A percentile compares a stretch with the other conserved stretches of the same genome.
Evolutionary conservation across 1,284 basidiomycete genomes (phyloP).

Genomic region (Rhodotorula sp.): DNA sequence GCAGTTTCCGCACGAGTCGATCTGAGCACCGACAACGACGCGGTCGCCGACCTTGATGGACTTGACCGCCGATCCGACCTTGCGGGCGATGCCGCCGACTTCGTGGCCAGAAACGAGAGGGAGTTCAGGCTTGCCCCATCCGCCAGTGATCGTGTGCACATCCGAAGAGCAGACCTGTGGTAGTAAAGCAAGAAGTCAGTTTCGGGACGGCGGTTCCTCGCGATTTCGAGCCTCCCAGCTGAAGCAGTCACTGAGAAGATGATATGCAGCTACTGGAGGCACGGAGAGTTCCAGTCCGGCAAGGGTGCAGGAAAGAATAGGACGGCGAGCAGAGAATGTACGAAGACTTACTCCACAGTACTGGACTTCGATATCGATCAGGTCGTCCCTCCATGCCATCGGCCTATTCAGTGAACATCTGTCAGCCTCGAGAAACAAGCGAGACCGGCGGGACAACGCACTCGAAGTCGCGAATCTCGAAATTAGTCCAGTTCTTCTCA

Average conservation of each 20-base stretch:
- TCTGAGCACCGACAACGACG: constrained; percentile 55
- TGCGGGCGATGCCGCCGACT: constrained; percentile 52
- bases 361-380: constrained; percentile 33
- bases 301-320: neutral
- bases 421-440: neutral
- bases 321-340: neutral
- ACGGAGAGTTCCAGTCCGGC: no score
- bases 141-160: constrained; percentile 36
- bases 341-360: neutral
- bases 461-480: constrained; percentile 10
- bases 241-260: no score
- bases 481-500: constrained; percentile 35
- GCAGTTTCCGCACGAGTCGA: constrained; percentile 50
- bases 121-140: constrained; percentile 18
- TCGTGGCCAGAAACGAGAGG: constrained; percentile 50
- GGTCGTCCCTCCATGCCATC: constrained; percentile 13
- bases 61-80: constrained; percentile 52
- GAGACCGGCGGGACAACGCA: neutral
- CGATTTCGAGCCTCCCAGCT: no score
- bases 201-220: neutral
- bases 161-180: constrained; percentile 9
- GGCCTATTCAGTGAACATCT: constrained; percentile 35
- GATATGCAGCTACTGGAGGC: no score
- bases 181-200: neutral
- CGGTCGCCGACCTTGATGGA: constrained; percentile 53